These are phyloP conservation scores for Ogataea saltuana DNA, from an alignment of 805 yeast genomes.

Conservation along the genomic window DNA sequence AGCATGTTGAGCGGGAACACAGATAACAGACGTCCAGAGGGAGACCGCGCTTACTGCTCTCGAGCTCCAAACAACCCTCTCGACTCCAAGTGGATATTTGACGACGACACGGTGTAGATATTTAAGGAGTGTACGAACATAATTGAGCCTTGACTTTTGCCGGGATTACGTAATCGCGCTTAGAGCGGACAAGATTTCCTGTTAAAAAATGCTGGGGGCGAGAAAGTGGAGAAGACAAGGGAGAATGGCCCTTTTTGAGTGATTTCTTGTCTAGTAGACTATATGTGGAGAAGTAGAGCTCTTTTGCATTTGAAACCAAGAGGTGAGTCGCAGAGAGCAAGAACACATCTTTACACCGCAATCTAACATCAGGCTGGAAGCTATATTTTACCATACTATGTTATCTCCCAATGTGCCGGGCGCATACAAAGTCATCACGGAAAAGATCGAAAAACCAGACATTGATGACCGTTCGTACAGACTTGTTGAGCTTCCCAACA, in stretches of 20 bases:
- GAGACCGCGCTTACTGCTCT: constrained; percentile 48
- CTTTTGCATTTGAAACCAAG: background rate
- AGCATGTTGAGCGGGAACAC: constrained; percentile 59
- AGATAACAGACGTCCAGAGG: constrained; percentile 54
- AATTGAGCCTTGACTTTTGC: too few relatives aligned
- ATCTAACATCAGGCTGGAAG: too few relatives aligned
- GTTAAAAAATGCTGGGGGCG: background rate
- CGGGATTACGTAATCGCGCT: too few relatives aligned
- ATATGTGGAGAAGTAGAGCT: background rate
- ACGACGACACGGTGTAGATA: constrained; percentile 56
- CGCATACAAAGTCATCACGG: constrained; percentile 20
- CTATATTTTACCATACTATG: too few relatives aligned
- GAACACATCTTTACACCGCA: too few relatives aligned
- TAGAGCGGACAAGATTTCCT: background rate
- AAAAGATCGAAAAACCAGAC: constrained; percentile 43
- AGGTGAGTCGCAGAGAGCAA: background rate
- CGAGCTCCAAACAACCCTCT: constrained; percentile 62
- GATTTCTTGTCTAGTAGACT: background rate
- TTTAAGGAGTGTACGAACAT: too few relatives aligned
- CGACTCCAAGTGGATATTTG: constrained; percentile 49
- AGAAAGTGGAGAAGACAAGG: background rate
- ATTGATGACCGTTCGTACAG: constrained; percentile 78
- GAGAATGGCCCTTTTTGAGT: background rate
- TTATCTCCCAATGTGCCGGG: too few relatives aligned
- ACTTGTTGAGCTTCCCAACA: constrained; percentile 57